A percentile compares a stretch with the other conserved stretches of the same genome.
phyloP scores from a whole-genome alignment of 2,329 filamentous ascomycete genomes.

The Didymella glomerata region DNA sequence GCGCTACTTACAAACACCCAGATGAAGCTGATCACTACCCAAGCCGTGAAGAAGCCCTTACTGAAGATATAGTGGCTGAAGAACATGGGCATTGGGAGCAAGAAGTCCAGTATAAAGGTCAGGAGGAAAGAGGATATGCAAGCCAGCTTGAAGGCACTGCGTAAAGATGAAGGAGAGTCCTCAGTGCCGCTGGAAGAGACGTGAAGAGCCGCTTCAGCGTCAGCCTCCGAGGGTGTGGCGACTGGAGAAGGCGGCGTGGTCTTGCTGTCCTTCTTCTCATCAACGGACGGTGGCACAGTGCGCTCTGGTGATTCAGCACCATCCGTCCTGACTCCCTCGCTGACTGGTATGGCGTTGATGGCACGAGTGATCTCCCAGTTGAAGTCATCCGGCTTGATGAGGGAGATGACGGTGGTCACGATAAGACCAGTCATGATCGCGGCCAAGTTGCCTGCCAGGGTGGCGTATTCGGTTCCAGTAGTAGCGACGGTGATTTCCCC shows the following conservation, averaged over 20 bases:
- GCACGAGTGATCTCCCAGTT: slow-evolving; percentile 53
- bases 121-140: slow-evolving; percentile 49
- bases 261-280: slow-evolving; percentile 11
- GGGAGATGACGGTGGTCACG: slow-evolving; percentile 46
- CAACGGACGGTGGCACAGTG: slow-evolving; percentile 9
- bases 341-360: slow-evolving; percentile 44
- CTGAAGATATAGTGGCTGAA: slow-evolving; percentile 54
- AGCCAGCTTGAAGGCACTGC: slow-evolving; percentile 50
- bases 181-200: slow-evolving; percentile 24
- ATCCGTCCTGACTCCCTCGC: slow-evolving; percentile 22
- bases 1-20: slow-evolving; percentile 55
- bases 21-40: slow-evolving; percentile 54
- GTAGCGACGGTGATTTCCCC: slow-evolving; percentile 52
- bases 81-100: slow-evolving; percentile 55
- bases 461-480: slow-evolving; percentile 51
- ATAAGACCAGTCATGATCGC: slow-evolving; percentile 48
- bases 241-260: neutral
- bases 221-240: neutral
- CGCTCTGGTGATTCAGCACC: slow-evolving; percentile 12
- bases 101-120: slow-evolving; percentile 53
- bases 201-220: slow-evolving; percentile 1
- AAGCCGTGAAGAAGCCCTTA: slow-evolving; percentile 53
- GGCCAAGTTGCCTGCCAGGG: slow-evolving; percentile 52
- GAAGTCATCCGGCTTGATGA: slow-evolving; percentile 49
- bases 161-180: slow-evolving; percentile 44